These are phyloP conservation scores for Phanerochaete sordida DNA, from an alignment of 768 basidiomycete genomes.

Conservation along the genomic window DNA sequence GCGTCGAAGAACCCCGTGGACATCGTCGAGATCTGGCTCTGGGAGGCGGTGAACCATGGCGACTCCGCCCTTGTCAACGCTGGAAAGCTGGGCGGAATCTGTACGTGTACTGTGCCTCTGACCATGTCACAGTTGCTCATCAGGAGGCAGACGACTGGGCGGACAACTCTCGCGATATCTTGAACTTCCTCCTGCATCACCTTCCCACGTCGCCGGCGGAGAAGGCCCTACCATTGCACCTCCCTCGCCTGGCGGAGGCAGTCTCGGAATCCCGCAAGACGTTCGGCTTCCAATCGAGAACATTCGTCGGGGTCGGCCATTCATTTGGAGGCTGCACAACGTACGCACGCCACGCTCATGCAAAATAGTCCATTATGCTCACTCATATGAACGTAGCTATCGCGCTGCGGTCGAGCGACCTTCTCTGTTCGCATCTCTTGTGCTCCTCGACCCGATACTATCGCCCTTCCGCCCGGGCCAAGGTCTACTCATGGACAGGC, in stretches of 20 bases:
- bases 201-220: slow-evolving; percentile 41
- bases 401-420: slow-evolving; percentile 64
- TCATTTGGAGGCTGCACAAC: slow-evolving; percentile 80
- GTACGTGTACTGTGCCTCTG: slow-evolving; percentile 35
- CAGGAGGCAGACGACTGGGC: slow-evolving; percentile 63
- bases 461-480: slow-evolving; percentile 14
- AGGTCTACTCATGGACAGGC: not conserved
- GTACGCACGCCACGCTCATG: slow-evolving; percentile 40
- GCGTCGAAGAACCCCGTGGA: slow-evolving; percentile 19
- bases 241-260: slow-evolving; percentile 43
- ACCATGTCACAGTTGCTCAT: not conserved
- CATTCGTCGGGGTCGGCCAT: slow-evolving; percentile 73
- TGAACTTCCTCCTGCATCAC: slow-evolving; percentile 70
- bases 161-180: slow-evolving; percentile 73
- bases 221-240: slow-evolving; percentile 44
- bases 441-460: slow-evolving; percentile 81
- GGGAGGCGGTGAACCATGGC: slow-evolving; percentile 84
- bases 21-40: slow-evolving; percentile 76
- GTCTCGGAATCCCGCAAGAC: slow-evolving; percentile 40
- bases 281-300: slow-evolving; percentile 49
- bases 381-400: slow-evolving; percentile 35
- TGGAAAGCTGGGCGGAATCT: slow-evolving; percentile 49
- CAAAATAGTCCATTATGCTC: not conserved
- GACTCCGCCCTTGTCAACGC: slow-evolving; percentile 77
- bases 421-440: slow-evolving; percentile 62